phyloP scores from a whole-genome alignment of 2,329 filamentous ascomycete species.

The Trichoderma oligosporum region DNA sequence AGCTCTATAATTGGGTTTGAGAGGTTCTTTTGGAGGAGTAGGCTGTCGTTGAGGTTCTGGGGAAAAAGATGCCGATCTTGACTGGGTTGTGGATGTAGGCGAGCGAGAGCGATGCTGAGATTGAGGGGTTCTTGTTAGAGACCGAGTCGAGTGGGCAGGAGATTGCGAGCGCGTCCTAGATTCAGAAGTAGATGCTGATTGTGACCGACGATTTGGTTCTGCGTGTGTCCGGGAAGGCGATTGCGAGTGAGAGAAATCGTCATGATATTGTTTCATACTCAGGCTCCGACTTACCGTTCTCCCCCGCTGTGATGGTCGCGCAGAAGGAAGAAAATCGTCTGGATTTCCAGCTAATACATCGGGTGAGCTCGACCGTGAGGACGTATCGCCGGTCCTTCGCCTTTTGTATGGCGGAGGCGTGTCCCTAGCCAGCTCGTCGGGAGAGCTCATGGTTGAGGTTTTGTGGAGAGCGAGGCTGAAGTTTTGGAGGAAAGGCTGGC shows the following conservation, averaged over 20 bases:
- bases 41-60: conserved; percentile 28
- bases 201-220: conserved; percentile 30
- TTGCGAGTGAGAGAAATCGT: conserved; percentile 17
- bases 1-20: conserved; percentile 62
- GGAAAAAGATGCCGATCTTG: conserved; percentile 30
- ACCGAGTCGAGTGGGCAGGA: conserved; percentile 31
- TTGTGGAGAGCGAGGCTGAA: conserved; percentile 21
- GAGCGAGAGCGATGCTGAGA: conserved; percentile 32
- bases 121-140: conserved; percentile 25
- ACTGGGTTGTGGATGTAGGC: conserved; percentile 31
- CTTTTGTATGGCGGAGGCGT: conserved; percentile 32
- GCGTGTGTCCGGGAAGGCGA: conserved; percentile 28
- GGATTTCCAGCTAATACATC: conserved; percentile 22
- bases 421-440: conserved; percentile 26
- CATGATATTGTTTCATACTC: conserved; percentile 24
- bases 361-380: conserved; percentile 27
- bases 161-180: conserved; percentile 40
- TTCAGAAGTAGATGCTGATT: conserved; percentile 34
- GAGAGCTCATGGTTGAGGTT: conserved; percentile 30
- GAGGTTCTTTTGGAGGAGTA: conserved; percentile 46
- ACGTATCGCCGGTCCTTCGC: conserved; percentile 32
- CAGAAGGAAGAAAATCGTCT: conserved; percentile 9
- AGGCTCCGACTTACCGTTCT: conserved; percentile 24
- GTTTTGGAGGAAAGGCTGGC: neutral
- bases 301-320: conserved; percentile 16